Percentiles rank a stretch among this genome's conserved stretches.
Evolutionary conservation across 768 basidiomycete species (phyloP).

Genomic region (Pleurotus pulmonarius): DNA sequence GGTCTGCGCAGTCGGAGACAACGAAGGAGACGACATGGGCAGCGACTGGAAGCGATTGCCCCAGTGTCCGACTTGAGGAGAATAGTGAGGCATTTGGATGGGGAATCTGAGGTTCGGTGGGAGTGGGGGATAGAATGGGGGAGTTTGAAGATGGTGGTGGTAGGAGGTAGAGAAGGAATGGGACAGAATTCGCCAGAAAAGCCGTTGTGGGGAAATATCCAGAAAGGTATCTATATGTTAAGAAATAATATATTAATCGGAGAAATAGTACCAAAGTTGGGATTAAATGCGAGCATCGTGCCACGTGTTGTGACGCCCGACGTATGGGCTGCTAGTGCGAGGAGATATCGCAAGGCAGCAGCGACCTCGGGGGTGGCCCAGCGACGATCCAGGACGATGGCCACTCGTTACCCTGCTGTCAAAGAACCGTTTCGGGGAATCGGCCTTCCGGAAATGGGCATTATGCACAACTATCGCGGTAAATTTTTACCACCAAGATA

Average conservation of each 20-base stretch:
- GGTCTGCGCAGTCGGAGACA: constrained; percentile 22
- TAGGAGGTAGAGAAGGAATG: constrained; percentile 10
- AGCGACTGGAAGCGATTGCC: constrained; percentile 72
- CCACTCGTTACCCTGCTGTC: constrained; percentile 41
- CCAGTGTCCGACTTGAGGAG: constrained; percentile 48
- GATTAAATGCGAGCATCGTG: constrained; percentile 19
- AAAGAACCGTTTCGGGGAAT: constrained; percentile 30
- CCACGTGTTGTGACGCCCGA: constrained; percentile 45
- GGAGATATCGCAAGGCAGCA: constrained; percentile 11
- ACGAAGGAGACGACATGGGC: constrained; percentile 43
- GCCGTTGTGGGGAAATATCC: constrained; percentile 2
- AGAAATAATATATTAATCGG: background rate
- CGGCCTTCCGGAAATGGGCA: background rate
- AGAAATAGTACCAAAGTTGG: background rate
- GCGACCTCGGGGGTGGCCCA: constrained; percentile 14
- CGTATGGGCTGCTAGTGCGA: constrained; percentile 17
- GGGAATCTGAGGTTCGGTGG: constrained; percentile 14
- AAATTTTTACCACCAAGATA: background rate
- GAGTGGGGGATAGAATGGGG: constrained; percentile 10
- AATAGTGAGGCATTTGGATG: constrained; percentile 41
- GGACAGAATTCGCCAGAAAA: constrained; percentile 5
- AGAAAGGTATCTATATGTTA: background rate
- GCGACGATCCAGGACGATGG: constrained; percentile 31
- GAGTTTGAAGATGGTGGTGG: constrained; percentile 17
- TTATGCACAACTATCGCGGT: background rate